A percentile compares a stretch with the other conserved stretches of the same genome.
These are phyloP conservation scores for Aspergillus coremiiformis DNA, from an alignment of 495 filamentous ascomycete genomes.

Conservation along the genomic window DNA sequence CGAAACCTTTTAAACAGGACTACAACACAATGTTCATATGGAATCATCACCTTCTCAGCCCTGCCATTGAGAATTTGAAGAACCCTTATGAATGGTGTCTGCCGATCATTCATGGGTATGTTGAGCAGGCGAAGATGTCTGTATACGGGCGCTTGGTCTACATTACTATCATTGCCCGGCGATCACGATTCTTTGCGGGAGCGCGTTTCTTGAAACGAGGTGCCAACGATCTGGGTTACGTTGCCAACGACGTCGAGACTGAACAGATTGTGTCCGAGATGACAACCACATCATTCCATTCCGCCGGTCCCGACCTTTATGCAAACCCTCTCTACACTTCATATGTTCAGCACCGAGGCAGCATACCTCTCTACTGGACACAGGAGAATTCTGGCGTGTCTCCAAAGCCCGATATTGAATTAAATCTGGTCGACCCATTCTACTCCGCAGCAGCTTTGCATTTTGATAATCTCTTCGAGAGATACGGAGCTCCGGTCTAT, in stretches of 20 bases:
- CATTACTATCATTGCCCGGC: conserved; percentile 85
- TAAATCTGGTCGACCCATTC: conserved; percentile 92
- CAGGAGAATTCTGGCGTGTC: conserved; percentile 94
- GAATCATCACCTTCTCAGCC: conserved; percentile 84
- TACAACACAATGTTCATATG: conserved; percentile 96
- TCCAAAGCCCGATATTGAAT: conserved; percentile 89
- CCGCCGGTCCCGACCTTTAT: conserved; percentile 76
- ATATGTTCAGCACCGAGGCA: conserved; percentile 93
- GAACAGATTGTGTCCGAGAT: conserved; percentile 97
- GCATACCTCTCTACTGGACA: conserved; percentile 95
- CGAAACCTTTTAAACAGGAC: conserved; percentile 52
- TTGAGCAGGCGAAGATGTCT: conserved; percentile 80
- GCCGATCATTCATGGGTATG: conserved; percentile 91
- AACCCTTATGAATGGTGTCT: conserved; percentile 92
- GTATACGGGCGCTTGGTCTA: conserved; percentile 81
- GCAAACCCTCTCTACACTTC: conserved; percentile 89
- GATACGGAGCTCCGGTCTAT: conserved; percentile 88
- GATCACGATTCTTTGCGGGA: conserved; percentile 90
- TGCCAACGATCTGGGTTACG: conserved; percentile 91
- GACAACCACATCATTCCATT: conserved; percentile 90
- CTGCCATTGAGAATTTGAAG: conserved; percentile 61
- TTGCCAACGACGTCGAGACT: conserved; percentile 98
- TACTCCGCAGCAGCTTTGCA: conserved; percentile 93
- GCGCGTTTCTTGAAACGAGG: conserved; percentile 92
- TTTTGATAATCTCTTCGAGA: conserved; percentile 91